Evolutionary conservation across 495 filamentous ascomycete species (phyloP), one percentile per base, ranked within the genome.

Genomic region (Sordaria brevicollis): DNA sequence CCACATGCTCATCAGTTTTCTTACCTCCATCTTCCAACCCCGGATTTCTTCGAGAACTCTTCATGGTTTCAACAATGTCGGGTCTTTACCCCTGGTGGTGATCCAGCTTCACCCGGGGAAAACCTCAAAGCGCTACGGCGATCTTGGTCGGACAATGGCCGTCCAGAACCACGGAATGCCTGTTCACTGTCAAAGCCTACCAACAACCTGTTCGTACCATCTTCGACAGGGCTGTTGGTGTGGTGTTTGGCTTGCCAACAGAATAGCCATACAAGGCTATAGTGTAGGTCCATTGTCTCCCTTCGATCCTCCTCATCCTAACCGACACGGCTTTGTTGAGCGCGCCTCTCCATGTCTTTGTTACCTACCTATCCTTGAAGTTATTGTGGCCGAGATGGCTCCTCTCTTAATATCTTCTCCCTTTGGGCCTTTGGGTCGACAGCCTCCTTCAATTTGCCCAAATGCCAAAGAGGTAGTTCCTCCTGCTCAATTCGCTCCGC

Each of bases 61-160:
- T 49, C 17, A 65, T 25, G 65, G 10, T 31, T 9, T 17, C 7
- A 25, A 67, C 69, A 35, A 35, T 68, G 49, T 70, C 49, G 76
- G 68, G 65, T 67, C 41, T 38, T 29, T 37, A 81, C 80, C 83
- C 83, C 73, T 79, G 82, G 39, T 65, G 83, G 65, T 78, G 84
- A 85, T 85, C n/a, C 83, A 82, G 80, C 81, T 80, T 79, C 76
- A 72, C 74, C 74, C 76, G 70, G 11, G 19, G 4, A 29, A 57
- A 57, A 29, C 5, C 49, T 13, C 29, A 72, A 83, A 82, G 82
- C 80, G 71, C 80, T 79, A 77, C 78, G 75, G 76, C 69, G 71
- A 72, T 73, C 72, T 79, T 79, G 72, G 57, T 71, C 75, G 71
- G 67, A 73, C 70, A 66, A 38, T 70, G n/a, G 21, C 36, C 37